Percentiles rank a stretch among this genome's conserved stretches.
Conservation (phyloP, 1,284 basidiomycete species). For the Tylopilus sp. region DNA sequence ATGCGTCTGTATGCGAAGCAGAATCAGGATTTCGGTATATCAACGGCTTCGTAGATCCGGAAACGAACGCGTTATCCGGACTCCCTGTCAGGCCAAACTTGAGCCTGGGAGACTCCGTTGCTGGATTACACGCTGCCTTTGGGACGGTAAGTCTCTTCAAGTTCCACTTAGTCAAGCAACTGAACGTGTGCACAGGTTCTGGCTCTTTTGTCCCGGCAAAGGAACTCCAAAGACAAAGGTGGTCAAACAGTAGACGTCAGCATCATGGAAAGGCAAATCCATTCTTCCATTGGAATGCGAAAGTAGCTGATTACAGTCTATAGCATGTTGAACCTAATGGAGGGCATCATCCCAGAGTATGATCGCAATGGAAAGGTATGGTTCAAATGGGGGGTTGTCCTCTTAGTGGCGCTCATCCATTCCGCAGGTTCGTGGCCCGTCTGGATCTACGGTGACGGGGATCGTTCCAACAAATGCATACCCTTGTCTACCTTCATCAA, state of each 20-base stretch:
- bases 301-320: neutral
- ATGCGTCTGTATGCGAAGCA: constrained; percentile 79
- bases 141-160: constrained; percentile 62
- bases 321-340: constrained; percentile 80
- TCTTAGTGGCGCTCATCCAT: constrained; percentile 2
- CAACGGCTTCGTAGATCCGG: constrained; percentile 69
- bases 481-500: constrained; percentile 64
- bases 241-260: constrained; percentile 79
- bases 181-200: constrained; percentile 62
- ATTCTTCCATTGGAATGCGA: neutral
- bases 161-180: neutral
- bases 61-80: constrained; percentile 63
- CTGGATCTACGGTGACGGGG: constrained; percentile 77
- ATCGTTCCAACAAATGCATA: constrained; percentile 81
- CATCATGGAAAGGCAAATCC: constrained; percentile 72
- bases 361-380: constrained; percentile 72
- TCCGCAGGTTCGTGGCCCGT: constrained; percentile 70
- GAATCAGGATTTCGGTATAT: constrained; percentile 80
- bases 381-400: neutral
- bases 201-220: constrained; percentile 72
- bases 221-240: constrained; percentile 48
- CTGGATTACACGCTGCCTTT: constrained; percentile 77
- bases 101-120: constrained; percentile 76
- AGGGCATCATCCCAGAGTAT: constrained; percentile 81
- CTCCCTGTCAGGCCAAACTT: constrained; percentile 78